phyloP scores from a whole-genome alignment of 1,139 yeast species.

The Lodderomyces theae region DNA sequence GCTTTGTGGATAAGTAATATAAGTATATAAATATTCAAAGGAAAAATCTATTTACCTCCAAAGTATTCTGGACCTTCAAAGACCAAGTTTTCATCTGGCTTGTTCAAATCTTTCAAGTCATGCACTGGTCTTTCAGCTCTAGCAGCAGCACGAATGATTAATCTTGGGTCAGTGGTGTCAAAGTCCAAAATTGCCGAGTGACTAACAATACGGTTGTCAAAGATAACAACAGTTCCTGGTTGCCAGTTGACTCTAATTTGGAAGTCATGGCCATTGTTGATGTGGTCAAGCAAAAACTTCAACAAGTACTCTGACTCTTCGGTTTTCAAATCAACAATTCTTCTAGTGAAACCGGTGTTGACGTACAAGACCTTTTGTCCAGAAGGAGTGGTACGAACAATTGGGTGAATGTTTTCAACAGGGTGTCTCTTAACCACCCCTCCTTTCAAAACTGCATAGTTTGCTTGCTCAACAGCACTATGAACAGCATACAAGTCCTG shows the following conservation, averaged over 20 bases:
- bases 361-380: slow-evolving; percentile 59
- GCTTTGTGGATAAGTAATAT: neutral
- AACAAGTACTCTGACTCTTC: slow-evolving; percentile 61
- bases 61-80: slow-evolving; percentile 16
- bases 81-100: slow-evolving; percentile 16
- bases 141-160: slow-evolving; percentile 67
- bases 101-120: slow-evolving; percentile 33
- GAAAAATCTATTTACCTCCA: slow-evolving; percentile 6
- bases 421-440: slow-evolving; percentile 64
- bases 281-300: slow-evolving; percentile 49
- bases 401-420: slow-evolving; percentile 59
- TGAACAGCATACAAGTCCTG: slow-evolving; percentile 61
- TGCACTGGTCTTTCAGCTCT: slow-evolving; percentile 51
- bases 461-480: slow-evolving; percentile 69
- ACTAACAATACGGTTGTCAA: slow-evolving; percentile 68
- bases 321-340: slow-evolving; percentile 61
- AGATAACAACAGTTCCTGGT: slow-evolving; percentile 57
- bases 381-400: slow-evolving; percentile 68
- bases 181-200: slow-evolving; percentile 68
- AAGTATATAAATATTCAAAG: neutral
- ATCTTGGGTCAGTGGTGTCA: slow-evolving; percentile 53
- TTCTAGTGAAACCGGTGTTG: slow-evolving; percentile 59
- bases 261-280: slow-evolving; percentile 41
- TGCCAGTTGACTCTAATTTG: slow-evolving; percentile 43
- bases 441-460: slow-evolving; percentile 50